Conservation (phyloP, 768 basidiomycete species). For the Serpula lacrymans region DNA sequence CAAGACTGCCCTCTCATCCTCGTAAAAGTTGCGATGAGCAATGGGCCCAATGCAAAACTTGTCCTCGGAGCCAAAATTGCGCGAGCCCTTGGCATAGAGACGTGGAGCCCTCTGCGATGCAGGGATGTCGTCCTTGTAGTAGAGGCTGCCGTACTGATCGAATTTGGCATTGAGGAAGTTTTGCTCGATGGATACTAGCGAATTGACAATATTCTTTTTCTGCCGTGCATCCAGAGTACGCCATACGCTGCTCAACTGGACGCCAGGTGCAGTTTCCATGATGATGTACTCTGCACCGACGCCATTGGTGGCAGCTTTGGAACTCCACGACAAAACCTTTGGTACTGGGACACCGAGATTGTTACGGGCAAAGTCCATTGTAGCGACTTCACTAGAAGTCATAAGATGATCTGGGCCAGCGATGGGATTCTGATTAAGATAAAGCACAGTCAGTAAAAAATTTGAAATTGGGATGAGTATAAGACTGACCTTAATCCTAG, state of each 20-base stretch:
- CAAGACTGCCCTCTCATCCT: conserved; percentile 22
- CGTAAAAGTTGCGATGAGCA: conserved; percentile 24
- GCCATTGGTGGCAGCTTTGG: conserved; percentile 13
- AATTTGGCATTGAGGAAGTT: conserved; percentile 18
- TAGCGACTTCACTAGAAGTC: conserved; percentile 35
- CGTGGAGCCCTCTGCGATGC: conserved; percentile 5
- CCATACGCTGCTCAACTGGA: conserved; percentile 20
- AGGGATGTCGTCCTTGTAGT: conserved; percentile 25
- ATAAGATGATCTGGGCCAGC: conserved; percentile 24
- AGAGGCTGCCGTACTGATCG: conserved; percentile 28
- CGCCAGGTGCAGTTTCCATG: conserved; percentile 28
- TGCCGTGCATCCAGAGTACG: conserved; percentile 10
- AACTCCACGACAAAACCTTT: conserved; percentile 27
- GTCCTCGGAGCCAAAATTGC: conserved; percentile 12
- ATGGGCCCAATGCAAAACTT: conserved; percentile 31
- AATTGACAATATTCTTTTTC: conserved; percentile 15
- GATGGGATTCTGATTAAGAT: conserved; percentile 15
- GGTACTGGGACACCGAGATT: conserved; percentile 26
- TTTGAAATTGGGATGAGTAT: neutral
- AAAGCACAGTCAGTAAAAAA: neutral
- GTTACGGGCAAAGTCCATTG: conserved; percentile 26
- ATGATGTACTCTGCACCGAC: conserved; percentile 32
- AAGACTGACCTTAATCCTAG: conserved; percentile 9
- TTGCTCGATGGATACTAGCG: conserved; percentile 19
- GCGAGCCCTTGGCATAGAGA: conserved; percentile 7